These are phyloP conservation scores for Picea abies DNA, from an alignment of 83 land plant species.

Conservation along the genomic window DNA sequence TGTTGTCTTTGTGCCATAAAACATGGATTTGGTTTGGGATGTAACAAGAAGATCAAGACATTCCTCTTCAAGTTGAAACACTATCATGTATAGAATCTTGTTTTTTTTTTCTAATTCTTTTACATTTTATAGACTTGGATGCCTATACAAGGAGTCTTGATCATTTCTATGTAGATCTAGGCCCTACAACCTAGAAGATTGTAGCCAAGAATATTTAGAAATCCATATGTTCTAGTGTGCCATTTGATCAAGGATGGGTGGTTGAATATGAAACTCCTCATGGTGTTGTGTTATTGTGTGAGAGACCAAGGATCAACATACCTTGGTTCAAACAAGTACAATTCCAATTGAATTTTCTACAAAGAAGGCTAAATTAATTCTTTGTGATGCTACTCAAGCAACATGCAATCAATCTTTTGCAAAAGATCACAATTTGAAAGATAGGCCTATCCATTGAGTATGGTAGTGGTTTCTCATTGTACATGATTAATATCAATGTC, in stretches of 20 bases:
- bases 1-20: no score
- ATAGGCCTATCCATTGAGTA: background rate
- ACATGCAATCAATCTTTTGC: constrained; percentile 5
- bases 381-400: constrained; percentile 8
- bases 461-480: background rate
- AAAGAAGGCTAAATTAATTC: constrained; percentile 4
- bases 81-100: no score
- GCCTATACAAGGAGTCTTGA: constrained; percentile 77
- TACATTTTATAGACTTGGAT: constrained; percentile 51
- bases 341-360: background rate
- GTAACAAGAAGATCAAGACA: no score
- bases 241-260: no score
- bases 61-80: no score
- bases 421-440: background rate
- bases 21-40: no score
- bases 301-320: constrained; percentile 15
- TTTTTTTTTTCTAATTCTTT: background rate
- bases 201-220: no score
- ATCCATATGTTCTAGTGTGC: no score
- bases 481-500: constrained; percentile 9
- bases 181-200: no score
- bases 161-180: constrained; percentile 16
- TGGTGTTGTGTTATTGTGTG: constrained; percentile 47
- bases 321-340: background rate
- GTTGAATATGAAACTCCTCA: background rate